Conservation (phyloP, 305 asterid species). For the Fraxinus paxiana region DNA sequence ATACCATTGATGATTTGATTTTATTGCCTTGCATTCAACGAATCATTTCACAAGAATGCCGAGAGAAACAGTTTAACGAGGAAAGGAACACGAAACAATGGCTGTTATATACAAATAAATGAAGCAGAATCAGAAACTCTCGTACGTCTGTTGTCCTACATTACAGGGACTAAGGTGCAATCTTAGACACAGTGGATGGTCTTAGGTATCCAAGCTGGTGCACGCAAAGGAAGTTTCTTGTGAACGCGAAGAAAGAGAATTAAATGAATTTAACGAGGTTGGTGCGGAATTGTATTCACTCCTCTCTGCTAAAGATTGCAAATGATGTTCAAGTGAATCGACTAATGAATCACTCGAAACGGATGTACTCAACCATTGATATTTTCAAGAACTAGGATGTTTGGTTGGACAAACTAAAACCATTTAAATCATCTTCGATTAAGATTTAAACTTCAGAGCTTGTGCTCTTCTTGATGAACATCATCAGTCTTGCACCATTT, state of each 20-base stretch:
- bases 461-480: background rate
- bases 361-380: background rate
- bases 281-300: background rate
- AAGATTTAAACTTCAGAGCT: background rate
- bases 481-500: background rate
- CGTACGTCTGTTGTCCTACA: background rate
- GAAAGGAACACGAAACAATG: background rate
- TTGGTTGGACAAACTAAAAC: background rate
- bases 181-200: background rate
- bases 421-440: background rate
- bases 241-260: background rate
- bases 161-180: background rate
- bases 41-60: background rate
- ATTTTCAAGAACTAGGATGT: background rate
- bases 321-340: background rate
- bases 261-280: slow-evolving; percentile 4
- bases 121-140: background rate
- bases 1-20: background rate
- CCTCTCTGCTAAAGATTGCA: background rate
- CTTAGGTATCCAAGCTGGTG: background rate
- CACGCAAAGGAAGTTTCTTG: background rate
- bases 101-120: background rate
- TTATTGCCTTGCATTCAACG: background rate
- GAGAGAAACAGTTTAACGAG: background rate
- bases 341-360: background rate